These are phyloP conservation scores for Arabidopsis lyrata DNA, from an alignment of 441 rosid genomes.

Conservation along the genomic window DNA sequence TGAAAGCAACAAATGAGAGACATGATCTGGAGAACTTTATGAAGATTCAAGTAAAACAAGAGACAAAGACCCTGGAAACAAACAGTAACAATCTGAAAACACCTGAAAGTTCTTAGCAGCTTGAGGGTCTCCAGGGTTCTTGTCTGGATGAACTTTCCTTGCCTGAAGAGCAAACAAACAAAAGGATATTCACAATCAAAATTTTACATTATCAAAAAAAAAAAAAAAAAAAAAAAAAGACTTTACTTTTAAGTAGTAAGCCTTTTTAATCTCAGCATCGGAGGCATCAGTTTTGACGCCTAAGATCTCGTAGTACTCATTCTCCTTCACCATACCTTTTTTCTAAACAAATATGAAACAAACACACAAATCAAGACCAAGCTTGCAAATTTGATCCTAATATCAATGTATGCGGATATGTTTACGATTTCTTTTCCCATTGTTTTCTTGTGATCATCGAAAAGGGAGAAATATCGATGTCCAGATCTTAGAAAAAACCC, in stretches of 20 bases:
- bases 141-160: constrained; percentile 90
- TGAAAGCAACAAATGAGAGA: background rate
- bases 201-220: background rate
- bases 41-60: background rate
- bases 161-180: constrained; percentile 57
- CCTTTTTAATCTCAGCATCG: constrained; percentile 88
- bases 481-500: constrained; percentile 22
- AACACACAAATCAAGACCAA: constrained; percentile 29
- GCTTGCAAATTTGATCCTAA: constrained; percentile 14
- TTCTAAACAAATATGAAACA: background rate
- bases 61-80: background rate
- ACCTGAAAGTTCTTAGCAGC: constrained; percentile 90
- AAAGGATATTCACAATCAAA: background rate
- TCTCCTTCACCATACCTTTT: constrained; percentile 71
- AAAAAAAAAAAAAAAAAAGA: background rate
- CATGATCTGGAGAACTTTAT: background rate
- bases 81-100: constrained; percentile 16
- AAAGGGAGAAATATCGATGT: background rate
- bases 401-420: constrained; percentile 13
- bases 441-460: constrained; percentile 18
- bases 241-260: constrained; percentile 82
- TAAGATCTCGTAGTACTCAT: constrained; percentile 72
- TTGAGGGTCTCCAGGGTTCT: constrained; percentile 88
- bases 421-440: background rate
- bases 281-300: constrained; percentile 80